Conservation (phyloP, 306 rosid species). For the Castanopsis chinensis region DNA sequence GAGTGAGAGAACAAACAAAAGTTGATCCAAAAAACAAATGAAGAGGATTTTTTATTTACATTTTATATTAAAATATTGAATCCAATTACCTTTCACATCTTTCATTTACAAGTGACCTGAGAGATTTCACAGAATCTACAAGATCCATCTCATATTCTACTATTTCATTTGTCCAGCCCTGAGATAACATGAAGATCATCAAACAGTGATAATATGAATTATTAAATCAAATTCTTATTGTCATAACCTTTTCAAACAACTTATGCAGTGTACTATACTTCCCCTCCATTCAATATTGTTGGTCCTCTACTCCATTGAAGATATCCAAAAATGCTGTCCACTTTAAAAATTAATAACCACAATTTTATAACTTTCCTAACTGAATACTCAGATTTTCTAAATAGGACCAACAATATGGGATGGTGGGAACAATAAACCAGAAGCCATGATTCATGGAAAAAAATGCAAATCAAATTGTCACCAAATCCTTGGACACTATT, state of each 20-base stretch:
- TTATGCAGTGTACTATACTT: background rate
- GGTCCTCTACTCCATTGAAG: too few species aligned
- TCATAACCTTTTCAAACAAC: background rate
- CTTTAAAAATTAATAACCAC: too few species aligned
- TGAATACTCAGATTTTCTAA: too few species aligned
- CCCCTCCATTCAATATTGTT: too few species aligned
- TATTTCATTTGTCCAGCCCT: constrained; percentile 78
- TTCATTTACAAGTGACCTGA: constrained; percentile 87
- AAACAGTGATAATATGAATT: background rate
- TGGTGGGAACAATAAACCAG: background rate
- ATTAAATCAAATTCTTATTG: background rate
- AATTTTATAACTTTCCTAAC: too few species aligned
- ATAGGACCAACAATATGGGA: too few species aligned
- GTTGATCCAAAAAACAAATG: background rate
- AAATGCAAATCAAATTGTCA: background rate
- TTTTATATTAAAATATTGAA: constrained; percentile 4
- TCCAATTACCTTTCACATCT: constrained; percentile 73
- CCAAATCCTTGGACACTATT: too few species aligned
- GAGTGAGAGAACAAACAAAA: background rate
- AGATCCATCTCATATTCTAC: constrained; percentile 74
- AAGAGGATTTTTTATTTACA: background rate
- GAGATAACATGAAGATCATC: constrained; percentile 7
- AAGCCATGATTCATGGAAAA: background rate
- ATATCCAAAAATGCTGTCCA: too few species aligned
- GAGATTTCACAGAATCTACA: constrained; percentile 65